Conservation (phyloP, 495 filamentous ascomycete genomes). For the Choiromyces venosus region DNA sequence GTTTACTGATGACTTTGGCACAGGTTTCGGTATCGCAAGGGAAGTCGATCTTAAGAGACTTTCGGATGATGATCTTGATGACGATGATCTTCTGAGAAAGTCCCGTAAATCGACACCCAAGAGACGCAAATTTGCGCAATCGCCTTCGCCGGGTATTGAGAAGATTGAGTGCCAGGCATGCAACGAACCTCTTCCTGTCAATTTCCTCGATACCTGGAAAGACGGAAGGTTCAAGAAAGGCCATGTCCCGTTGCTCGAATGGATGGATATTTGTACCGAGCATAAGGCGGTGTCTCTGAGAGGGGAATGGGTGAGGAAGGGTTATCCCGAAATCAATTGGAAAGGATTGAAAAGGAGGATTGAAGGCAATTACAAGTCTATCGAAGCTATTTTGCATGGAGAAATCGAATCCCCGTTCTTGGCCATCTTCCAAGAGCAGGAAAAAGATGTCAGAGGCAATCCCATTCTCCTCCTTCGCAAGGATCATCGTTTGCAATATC, state of each 20-base stretch:
- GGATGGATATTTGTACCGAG: conserved; percentile 60
- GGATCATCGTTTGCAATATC: conserved; percentile 46
- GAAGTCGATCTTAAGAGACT: conserved; percentile 1
- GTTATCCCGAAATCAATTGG: conserved; percentile 82
- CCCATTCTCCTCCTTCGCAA: conserved; percentile 39
- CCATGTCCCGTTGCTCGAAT: conserved; percentile 29
- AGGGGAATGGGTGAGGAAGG: conserved; percentile 55
- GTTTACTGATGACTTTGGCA: neutral
- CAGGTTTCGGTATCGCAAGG: neutral
- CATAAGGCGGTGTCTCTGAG: conserved; percentile 60
- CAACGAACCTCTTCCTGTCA: neutral
- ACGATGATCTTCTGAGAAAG: neutral
- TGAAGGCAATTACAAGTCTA: conserved; percentile 48
- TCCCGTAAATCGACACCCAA: neutral
- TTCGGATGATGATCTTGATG: neutral
- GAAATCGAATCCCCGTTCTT: conserved; percentile 57
- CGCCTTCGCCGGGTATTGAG: neutral
- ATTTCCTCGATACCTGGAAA: conserved; percentile 10
- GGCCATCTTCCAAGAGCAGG: conserved; percentile 54
- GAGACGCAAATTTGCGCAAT: neutral
- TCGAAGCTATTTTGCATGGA: conserved; percentile 58
- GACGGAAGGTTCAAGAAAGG: neutral
- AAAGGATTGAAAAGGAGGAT: conserved; percentile 59
- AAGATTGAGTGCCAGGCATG: conserved; percentile 3
- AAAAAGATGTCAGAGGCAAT: conserved; percentile 51